Evolutionary conservation across 805 yeast genomes (phyloP), one percentile per base, ranked within the genome.

Genomic region (Yarrowia sp.): DNA sequence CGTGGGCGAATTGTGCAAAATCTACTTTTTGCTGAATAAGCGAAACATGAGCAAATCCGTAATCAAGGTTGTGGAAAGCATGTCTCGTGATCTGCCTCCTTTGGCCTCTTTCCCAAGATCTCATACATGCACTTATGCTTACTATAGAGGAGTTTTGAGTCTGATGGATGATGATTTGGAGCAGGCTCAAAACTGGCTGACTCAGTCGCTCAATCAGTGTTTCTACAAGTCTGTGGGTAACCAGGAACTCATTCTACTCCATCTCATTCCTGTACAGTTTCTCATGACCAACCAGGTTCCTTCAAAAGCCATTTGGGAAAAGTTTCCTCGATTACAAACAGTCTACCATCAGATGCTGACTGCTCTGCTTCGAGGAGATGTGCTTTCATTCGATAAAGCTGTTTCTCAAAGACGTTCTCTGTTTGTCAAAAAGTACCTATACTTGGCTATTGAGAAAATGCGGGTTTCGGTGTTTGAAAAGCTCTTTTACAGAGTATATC

Each of bases 31-130:
- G 69, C 77, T 90, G 68, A 80, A 82, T 50, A 89, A 88, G 71
- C 78, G 83, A 43, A 91, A 90, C 69, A 80, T 90, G 73, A 91
- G 93, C 38, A 85, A 85, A 69, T 87, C 89, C 60, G 80, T 90
- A 67, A 86, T 89, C 66, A 86, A 86, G 72, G 96, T 89, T 0
- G 75, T 90, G 38, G 79, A 78, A 35, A 83, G 87, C 13, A 80
- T 86, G 51, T 53, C 72, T 3, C 74, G 74, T 32, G 83, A 83
- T 53, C 74, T 88, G 51, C 93, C 93, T 0, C 71, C 77, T 8
- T 69, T 84, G 44, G 71, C 76, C 4, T 53, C 70, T 11, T 79
- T 78, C 14, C 81, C 82, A n/a, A 80, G 78, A 61, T 73, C 83
- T 0, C 87, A 87, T 60, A 79, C 84, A 3, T 83, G 87, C 42